A percentile compares a stretch with the other conserved stretches of the same genome.
phyloP scores from a whole-genome alignment of 345 rosid species.

The Punica granatum region DNA sequence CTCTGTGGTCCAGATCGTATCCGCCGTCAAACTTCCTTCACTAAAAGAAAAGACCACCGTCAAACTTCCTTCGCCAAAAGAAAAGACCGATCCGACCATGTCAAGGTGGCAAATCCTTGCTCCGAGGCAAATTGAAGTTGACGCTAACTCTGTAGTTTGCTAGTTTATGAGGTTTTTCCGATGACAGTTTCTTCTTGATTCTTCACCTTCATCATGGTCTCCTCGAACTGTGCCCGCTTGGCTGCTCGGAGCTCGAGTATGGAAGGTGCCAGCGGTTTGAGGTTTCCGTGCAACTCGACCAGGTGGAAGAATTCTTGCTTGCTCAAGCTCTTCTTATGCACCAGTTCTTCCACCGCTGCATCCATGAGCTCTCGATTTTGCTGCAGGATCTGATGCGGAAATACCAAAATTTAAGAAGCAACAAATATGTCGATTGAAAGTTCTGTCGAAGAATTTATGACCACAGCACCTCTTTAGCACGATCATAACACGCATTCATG shows the following conservation, averaged over 20 bases:
- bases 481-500: slow-evolving; percentile 55
- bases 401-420: neutral
- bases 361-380: slow-evolving; percentile 58
- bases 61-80: too few relatives aligned
- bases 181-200: slow-evolving; percentile 19
- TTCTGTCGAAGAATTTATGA: neutral
- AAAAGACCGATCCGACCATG: neutral
- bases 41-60: too few relatives aligned
- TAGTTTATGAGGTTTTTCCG: neutral
- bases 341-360: slow-evolving; percentile 60
- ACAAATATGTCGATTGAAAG: neutral
- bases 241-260: slow-evolving; percentile 56
- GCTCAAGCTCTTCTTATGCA: slow-evolving; percentile 59
- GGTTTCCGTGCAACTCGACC: slow-evolving; percentile 58
- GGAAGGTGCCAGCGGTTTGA: slow-evolving; percentile 53
- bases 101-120: neutral
- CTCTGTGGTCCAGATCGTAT: neutral
- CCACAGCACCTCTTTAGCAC: slow-evolving; percentile 62
- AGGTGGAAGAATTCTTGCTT: slow-evolving; percentile 65
- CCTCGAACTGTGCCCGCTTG: slow-evolving; percentile 49
- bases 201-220: slow-evolving; percentile 30
- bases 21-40: neutral
- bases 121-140: neutral
- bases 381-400: slow-evolving; percentile 41
- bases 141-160: neutral